Evolutionary conservation across 2,329 filamentous ascomycete genomes (phyloP), one percentile per base, ranked within the genome.

Genomic region (Diplodia scrobiculata): DNA sequence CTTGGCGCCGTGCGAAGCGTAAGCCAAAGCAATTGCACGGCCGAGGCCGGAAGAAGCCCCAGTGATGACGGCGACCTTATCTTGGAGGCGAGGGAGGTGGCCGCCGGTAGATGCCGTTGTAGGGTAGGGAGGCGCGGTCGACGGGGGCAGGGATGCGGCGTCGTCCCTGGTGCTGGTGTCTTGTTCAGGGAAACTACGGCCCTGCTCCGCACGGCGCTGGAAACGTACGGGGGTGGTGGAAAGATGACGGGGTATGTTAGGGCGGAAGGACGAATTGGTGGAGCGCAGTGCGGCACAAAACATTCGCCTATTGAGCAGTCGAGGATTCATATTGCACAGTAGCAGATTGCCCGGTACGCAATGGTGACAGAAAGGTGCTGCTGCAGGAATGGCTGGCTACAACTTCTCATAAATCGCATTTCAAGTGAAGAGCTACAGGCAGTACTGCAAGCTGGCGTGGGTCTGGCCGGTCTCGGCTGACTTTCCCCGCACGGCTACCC

Each of bases 21-120:
- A 66, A 6, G 53, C 52, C 38, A 66, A n/a, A 11, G 38, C 53
- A 47, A 66, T 51, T 13, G 75, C 76, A 71, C 71, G 69, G 45
- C 73, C 75, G 21, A 75, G 73, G n/a, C 75, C 74, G 45, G 71
- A 69, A 58, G 75, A 70, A 1, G 73, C 73, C 52, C 73, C 74
- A 64, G 74, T 77, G 14, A 77, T 68, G 17, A 76, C 69, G 2
- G 73, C 73, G 9, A 75, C 69, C 62, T 73, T 72, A 4, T n/a
- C 36, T 14, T 54, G 62, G 50, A 64, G 62, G 62, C 62, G 62
- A 19, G 62, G 62, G 5, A 34, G n/a, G 36, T 64, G 62, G 34
- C 62, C 62, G 14, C 19, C 21, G 21, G 17, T 11, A n/a, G 48
- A 25, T 11, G 25, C 38, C 19, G 50, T n/a, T 11, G 19, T 34